Conservation (phyloP, 495 filamentous ascomycete species). For the Neurospora sp. region DNA sequence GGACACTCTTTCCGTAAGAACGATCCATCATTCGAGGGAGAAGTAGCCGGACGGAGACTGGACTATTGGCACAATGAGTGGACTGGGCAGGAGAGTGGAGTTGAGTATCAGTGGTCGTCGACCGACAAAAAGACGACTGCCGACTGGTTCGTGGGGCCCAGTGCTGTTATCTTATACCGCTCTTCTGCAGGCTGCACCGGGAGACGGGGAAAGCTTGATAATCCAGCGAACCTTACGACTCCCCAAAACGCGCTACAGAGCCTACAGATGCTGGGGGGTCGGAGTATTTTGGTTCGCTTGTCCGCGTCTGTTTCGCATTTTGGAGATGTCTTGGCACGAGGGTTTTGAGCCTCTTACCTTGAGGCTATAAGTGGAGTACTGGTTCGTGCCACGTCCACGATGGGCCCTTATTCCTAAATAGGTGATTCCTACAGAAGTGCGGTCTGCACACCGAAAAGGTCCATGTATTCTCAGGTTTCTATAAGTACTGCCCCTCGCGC, state of each 20-base stretch:
- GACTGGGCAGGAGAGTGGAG: not conserved
- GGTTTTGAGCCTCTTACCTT: not conserved
- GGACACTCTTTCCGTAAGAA: not conserved
- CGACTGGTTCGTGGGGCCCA: not conserved
- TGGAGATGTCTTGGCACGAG: not conserved
- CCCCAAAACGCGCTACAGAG: not conserved
- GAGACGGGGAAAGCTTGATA: not conserved
- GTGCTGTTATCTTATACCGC: not conserved
- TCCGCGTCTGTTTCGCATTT: not conserved
- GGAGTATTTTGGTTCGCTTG: not conserved
- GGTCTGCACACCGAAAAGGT: not conserved
- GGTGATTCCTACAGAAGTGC: not conserved
- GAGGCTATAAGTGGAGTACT: not conserved
- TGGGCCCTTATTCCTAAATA: not conserved
- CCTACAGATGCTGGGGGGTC: not conserved
- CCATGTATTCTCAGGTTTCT: not conserved
- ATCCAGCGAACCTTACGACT: not conserved
- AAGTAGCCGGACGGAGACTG: not conserved
- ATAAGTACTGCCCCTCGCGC: not conserved
- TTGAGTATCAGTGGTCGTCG: not conserved
- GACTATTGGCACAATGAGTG: not conserved
- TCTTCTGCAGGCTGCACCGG: not conserved
- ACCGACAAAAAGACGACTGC: not conserved
- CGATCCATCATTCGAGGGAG: not conserved
- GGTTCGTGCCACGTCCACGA: not conserved